phyloP scores from a whole-genome alignment of 129 eudicot species.

The carrot (Daucus carota) region DNA sequence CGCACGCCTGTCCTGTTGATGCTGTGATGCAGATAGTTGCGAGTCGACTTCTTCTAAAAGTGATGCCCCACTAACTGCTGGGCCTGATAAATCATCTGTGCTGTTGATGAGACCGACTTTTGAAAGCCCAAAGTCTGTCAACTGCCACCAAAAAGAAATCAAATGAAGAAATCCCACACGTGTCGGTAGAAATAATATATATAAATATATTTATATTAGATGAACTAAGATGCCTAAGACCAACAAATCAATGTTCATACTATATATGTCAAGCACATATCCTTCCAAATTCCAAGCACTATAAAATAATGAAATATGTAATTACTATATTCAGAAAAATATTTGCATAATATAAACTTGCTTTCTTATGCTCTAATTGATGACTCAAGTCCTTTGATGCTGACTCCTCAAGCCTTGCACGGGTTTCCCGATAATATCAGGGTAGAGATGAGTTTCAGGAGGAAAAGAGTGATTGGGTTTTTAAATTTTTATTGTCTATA shows the following conservation, averaged over 20 bases:
- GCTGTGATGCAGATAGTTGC: constrained; percentile 53
- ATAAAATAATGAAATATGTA: background rate
- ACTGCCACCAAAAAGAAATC: constrained; percentile 47
- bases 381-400: background rate
- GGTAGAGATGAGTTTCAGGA: background rate
- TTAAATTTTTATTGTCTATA: background rate
- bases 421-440: background rate
- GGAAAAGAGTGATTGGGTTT: background rate
- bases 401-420: background rate
- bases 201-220: background rate
- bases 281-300: background rate
- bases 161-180: constrained; percentile 10
- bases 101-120: constrained; percentile 97
- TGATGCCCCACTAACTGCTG: constrained; percentile 85
- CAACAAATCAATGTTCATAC: background rate
- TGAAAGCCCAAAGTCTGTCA: constrained; percentile 98
- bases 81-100: constrained; percentile 94
- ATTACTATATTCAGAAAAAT: background rate
- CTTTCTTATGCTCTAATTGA: background rate
- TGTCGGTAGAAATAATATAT: background rate
- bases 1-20: constrained; percentile 78
- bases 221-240: background rate
- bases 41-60: constrained; percentile 62
- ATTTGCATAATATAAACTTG: background rate
- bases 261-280: background rate